Base-by-base conservation (phyloP, 176 grass and related monocot genomes). In the Puya raimondii region DNA sequence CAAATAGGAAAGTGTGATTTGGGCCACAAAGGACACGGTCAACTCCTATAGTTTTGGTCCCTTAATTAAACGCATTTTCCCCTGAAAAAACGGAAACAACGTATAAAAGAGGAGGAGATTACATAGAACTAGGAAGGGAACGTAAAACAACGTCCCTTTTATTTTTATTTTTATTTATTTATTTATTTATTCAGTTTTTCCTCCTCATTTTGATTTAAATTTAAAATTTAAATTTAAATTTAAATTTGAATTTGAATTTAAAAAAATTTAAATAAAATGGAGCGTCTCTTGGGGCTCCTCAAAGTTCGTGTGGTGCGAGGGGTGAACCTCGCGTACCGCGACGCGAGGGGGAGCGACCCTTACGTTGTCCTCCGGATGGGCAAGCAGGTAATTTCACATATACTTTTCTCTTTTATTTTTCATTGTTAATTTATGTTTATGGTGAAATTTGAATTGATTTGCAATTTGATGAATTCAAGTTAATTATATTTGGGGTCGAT, bases 251-350 rank as follows among this genome's bases (percentile, higher is more conserved):
- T 54, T 26, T 26, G 25, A 26, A 26, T 26, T 26, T 26, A 2
- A 26, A 26, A 26, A 26, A 64, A 23, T 47, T n/a, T 20, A 51
- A 49, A 51, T 48, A 79, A 17, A 69, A 96, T 96, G 91, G 91
- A 96, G 51, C 64, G 64, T 78, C 42, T 85, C 61, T 53, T 81
- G 51, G 87, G 84, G 26, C 75, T 96, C 12, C 76, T 96, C 56
- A 90, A 87, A 70, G 84, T 96, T 11, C 81, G 76, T 1, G 84
- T 96, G 47, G 64, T 91, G 16, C 79, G 84, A 20, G 91, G 91
- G 23, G 82, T 91, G 26, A 96, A 96, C 80, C 84, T 96, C 17
- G 91, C 91, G 61, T 96, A 89, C 66, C 91, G 91, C 11, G 91
- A 96, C 15, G 66, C 87, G 54, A 83, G 84, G 53, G 88, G 87